Percentiles rank a stretch among this genome's conserved stretches.
These are phyloP conservation scores for Fusarium sp. DNA, from an alignment of 2,329 filamentous ascomycete genomes.

Conservation along the genomic window DNA sequence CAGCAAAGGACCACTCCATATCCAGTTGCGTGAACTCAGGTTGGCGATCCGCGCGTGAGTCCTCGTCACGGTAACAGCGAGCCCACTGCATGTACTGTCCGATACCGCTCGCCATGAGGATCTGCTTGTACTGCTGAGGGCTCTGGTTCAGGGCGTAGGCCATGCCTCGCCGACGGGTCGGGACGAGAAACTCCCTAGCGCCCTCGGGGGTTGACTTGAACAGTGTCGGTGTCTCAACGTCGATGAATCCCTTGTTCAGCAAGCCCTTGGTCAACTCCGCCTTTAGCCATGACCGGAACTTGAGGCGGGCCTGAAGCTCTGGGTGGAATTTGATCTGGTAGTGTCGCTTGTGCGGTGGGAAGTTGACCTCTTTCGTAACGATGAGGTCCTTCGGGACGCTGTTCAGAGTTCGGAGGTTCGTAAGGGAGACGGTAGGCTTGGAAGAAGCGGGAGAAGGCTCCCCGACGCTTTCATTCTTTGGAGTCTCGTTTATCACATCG, in stretches of 20 bases:
- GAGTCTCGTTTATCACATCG: slow-evolving; percentile 52
- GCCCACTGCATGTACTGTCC: slow-evolving; percentile 91
- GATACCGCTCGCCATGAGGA: slow-evolving; percentile 92
- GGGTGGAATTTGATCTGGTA: slow-evolving; percentile 84
- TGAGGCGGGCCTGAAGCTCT: slow-evolving; percentile 74
- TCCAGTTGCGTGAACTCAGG: slow-evolving; percentile 97
- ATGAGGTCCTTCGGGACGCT: slow-evolving; percentile 72
- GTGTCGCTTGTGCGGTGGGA: slow-evolving; percentile 81
- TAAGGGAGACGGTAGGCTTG: slow-evolving; percentile 74
- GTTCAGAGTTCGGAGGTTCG: slow-evolving; percentile 57
- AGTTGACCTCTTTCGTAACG: slow-evolving; percentile 79
- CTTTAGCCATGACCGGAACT: slow-evolving; percentile 73
- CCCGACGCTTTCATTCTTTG: slow-evolving; percentile 25
- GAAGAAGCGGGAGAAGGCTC: slow-evolving; percentile 38
- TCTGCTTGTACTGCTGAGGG: slow-evolving; percentile 98
- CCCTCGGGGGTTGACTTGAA: slow-evolving; percentile 99
- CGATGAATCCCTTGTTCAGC: slow-evolving; percentile 70
- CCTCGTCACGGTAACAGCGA: slow-evolving; percentile 94
- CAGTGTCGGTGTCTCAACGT: slow-evolving; percentile 91
- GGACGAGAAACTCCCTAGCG: slow-evolving; percentile 93
- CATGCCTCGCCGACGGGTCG: slow-evolving; percentile 79
- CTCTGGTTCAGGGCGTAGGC: slow-evolving; percentile 96
- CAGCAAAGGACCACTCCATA: slow-evolving; percentile 91
- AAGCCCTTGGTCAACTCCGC: slow-evolving; percentile 67
- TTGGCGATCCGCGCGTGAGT: slow-evolving; percentile 90